These are phyloP conservation scores for Bathelium albidoporum DNA, from an alignment of 495 filamentous ascomycete species.

Conservation along the genomic window DNA sequence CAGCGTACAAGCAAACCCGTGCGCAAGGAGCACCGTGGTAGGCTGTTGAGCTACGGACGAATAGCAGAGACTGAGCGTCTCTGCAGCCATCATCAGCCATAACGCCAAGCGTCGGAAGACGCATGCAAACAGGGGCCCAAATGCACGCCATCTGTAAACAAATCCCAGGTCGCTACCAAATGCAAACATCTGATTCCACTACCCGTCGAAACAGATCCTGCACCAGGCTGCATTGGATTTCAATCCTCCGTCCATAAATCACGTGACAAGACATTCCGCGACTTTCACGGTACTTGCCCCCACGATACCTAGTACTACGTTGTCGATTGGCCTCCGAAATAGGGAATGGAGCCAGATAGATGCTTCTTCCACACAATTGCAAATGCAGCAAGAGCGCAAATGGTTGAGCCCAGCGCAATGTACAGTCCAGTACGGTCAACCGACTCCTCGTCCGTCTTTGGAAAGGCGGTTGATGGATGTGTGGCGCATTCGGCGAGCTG, in stretches of 20 bases:
- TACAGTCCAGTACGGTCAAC: conserved; percentile 75
- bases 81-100: neutral
- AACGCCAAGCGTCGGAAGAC: conserved; percentile 3
- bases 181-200: neutral
- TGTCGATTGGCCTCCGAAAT: neutral
- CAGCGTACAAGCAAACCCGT: neutral
- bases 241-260: neutral
- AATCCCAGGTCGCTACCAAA: neutral
- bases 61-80: neutral
- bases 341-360: neutral
- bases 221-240: too few relatives aligned
- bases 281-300: neutral
- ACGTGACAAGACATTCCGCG: neutral
- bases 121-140: neutral
- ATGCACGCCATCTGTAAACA: neutral
- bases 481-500: conserved; percentile 81
- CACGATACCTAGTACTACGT: neutral
- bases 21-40: conserved; percentile 3
- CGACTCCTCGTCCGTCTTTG: conserved; percentile 72
- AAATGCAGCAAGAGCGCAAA: conserved; percentile 70
- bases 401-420: conserved; percentile 69
- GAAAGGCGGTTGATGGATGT: conserved; percentile 76
- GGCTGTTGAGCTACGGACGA: neutral
- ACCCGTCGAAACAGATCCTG: neutral
- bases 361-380: conserved; percentile 58